phyloP scores from a whole-genome alignment of 2,329 filamentous ascomycete genomes.

The Aspergillus caelatus region DNA sequence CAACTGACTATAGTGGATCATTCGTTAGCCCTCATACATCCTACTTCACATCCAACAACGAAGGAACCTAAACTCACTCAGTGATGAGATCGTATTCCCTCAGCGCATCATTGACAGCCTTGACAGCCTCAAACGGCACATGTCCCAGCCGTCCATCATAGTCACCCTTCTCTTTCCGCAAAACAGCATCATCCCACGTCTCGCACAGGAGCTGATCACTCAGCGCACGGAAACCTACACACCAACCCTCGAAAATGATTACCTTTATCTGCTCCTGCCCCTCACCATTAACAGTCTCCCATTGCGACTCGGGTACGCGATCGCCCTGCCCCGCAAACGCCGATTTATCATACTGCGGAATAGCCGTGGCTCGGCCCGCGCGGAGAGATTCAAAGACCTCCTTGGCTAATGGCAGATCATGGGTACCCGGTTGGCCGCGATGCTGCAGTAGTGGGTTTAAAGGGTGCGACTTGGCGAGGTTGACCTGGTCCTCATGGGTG shows the following conservation, averaged over 20 bases:
- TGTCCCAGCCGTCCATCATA: constrained; percentile 57
- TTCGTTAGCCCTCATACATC: constrained; percentile 16
- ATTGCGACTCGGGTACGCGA: constrained; percentile 63
- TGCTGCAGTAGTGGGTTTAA: constrained; percentile 77
- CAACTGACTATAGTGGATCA: constrained; percentile 46
- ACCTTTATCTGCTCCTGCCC: constrained; percentile 54
- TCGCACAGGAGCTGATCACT: constrained; percentile 56
- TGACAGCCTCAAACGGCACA: constrained; percentile 58
- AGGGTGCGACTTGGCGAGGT: constrained; percentile 66
- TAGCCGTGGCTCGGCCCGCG: constrained; percentile 54
- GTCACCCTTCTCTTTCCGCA: constrained; percentile 49
- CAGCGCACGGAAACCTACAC: constrained; percentile 76
- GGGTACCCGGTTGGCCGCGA: constrained; percentile 80
- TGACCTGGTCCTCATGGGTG: constrained; percentile 67
- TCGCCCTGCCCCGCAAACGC: constrained; percentile 76
- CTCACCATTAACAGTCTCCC: constrained; percentile 57
- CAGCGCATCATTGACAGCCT: constrained; percentile 62
- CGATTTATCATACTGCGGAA: constrained; percentile 85
- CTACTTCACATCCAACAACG: neutral
- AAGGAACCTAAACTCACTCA: constrained; percentile 35
- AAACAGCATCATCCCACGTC: constrained; percentile 55
- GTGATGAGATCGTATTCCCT: constrained; percentile 63
- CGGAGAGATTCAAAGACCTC: constrained; percentile 65
- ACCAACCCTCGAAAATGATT: constrained; percentile 89
- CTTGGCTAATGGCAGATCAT: constrained; percentile 70